Conservation (phyloP, 2,329 filamentous ascomycete genomes). For the Colletotrichum orbiculare region DNA sequence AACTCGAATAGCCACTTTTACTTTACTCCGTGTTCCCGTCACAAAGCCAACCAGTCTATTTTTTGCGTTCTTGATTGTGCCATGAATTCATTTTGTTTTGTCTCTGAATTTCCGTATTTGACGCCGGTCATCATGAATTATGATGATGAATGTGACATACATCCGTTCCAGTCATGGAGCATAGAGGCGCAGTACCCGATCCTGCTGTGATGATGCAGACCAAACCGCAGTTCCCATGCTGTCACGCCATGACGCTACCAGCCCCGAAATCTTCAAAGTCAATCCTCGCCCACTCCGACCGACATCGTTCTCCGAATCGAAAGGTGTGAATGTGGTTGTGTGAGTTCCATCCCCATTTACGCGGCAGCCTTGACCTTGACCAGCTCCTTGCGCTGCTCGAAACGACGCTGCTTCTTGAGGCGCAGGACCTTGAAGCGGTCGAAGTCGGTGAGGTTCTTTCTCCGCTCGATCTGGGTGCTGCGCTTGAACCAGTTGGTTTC, state of each 20-base stretch:
- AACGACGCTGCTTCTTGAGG: constrained; percentile 99
- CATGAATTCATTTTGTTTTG: constrained; percentile 52
- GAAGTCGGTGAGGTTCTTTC: constrained; percentile 95
- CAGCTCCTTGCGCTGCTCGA: constrained; percentile 96
- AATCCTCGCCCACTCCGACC: constrained; percentile 32
- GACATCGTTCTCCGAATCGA: constrained; percentile 20
- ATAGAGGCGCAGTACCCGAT: constrained; percentile 68
- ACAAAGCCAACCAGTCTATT: constrained; percentile 37
- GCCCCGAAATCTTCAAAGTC: constrained; percentile 38
- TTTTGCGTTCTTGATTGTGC: constrained; percentile 38
- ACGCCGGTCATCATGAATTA: constrained; percentile 67
- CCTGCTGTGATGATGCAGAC: constrained; percentile 61
- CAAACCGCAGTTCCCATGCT: constrained; percentile 49
- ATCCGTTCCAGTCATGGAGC: constrained; percentile 68
- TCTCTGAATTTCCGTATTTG: constrained; percentile 71
- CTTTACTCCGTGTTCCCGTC: constrained; percentile 35
- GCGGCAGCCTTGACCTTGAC: constrained; percentile 90
- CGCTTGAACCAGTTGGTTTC: constrained; percentile 95
- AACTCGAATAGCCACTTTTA: constrained; percentile 31
- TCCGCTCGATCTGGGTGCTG: constrained; percentile 84
- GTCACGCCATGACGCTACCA: constrained; percentile 37
- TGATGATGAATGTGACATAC: constrained; percentile 72
- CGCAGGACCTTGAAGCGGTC: constrained; percentile 99
- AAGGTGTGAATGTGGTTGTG: constrained; percentile 20
- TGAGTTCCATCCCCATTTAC: constrained; percentile 57